Base-by-base conservation (phyloP, 169 alveolate species). In the Plasmodium yoelii region DNA sequence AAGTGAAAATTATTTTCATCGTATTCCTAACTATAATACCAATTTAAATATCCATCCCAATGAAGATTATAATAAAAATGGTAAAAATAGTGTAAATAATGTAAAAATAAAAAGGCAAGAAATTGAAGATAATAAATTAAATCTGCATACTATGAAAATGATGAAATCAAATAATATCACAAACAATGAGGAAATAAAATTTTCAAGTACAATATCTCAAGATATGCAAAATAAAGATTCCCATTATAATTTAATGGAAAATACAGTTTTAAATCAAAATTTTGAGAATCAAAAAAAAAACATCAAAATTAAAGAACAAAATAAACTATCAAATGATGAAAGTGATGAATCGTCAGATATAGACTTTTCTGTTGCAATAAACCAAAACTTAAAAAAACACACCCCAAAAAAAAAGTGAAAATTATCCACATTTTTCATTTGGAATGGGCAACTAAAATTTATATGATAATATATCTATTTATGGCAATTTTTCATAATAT, bases 321-420 rank as follows among this genome's bases (percentile, higher is more conserved):
- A 34, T 19, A 74, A 75, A 28, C 9, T 49, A 19, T 57, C 73
- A 59, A 49, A 47, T 18, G 1, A 42, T 15, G 19, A 34, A 67
- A 75, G 19, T 47, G 88, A 63, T 3, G 88, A 75, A n/a, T 75
- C 88, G 2, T 75, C 88, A 18, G 88, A 75, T 56, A 75, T 75
- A 12, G 88, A 75, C 34, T 75, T 75, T 67, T 75, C 88, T 24
- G 67, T 75, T 51, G 88, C 88, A 7, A 75, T 75, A 47, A 75
- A 47, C 44, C 60, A 75, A 18, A 75, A 75, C 44, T 61, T 75
- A 68, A 75, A 75, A 26, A 75, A 60, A 51, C 28, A 53, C 15
- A 75, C 6, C 7, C 7, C 42, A 24, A 67, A 61, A 63, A 67
- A 75, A 75, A 61, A 68, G 10, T 39, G 3, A 75, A 46, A 73